A percentile compares a stretch with the other conserved stretches of the same genome.
Evolutionary conservation across 495 filamentous ascomycete species (phyloP).

Genomic region (Xylaria castorea): DNA sequence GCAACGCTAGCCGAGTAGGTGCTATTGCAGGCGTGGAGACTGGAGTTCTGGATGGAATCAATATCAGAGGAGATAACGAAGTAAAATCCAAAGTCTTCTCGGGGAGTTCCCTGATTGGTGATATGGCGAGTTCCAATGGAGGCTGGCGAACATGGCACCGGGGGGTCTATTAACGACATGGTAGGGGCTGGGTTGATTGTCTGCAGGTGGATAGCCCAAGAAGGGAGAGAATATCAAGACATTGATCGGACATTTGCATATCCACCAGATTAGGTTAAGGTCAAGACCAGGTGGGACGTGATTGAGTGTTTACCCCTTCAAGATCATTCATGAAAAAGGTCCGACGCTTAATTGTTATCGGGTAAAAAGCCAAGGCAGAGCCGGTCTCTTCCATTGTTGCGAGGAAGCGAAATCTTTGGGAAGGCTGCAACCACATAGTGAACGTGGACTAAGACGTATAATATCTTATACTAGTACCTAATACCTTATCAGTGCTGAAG

Average conservation of each 20-base stretch:
- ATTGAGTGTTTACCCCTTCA: neutral
- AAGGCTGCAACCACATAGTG: neutral
- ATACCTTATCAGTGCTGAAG: neutral
- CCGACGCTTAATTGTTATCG: neutral
- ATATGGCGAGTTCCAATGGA: neutral
- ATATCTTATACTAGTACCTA: neutral
- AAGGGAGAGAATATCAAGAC: neutral
- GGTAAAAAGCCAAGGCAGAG: neutral
- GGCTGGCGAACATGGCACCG: neutral
- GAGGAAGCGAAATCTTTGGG: neutral
- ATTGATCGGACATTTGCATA: neutral
- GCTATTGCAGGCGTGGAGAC: neutral
- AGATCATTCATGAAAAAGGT: neutral
- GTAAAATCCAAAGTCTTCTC: neutral
- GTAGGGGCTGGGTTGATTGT: neutral
- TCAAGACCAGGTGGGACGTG: neutral
- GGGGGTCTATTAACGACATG: neutral
- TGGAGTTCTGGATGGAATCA: neutral
- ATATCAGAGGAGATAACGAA: neutral
- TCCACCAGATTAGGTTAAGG: neutral
- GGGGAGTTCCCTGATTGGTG: neutral
- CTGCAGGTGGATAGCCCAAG: neutral
- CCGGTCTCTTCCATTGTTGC: neutral
- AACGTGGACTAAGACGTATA: neutral
- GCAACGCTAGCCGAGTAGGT: neutral